These are phyloP conservation scores for Tubosaeta brunneosetosa DNA, from an alignment of 768 basidiomycete genomes.

Conservation along the genomic window DNA sequence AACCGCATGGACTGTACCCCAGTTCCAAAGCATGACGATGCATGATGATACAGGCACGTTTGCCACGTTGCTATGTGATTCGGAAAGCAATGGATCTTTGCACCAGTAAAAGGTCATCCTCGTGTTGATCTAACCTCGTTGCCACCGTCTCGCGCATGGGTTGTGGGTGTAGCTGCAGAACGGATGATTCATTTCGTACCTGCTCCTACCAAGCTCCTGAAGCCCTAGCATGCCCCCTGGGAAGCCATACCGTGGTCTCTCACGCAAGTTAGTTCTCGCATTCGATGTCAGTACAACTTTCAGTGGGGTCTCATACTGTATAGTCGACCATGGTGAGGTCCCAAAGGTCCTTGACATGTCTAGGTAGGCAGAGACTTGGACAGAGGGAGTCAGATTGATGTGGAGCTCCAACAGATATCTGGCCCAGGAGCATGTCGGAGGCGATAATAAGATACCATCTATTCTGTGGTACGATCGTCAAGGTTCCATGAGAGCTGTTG, in stretches of 20 bases:
- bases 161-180: no score
- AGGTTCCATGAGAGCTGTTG: constrained; percentile 37
- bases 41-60: no score
- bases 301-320: background rate
- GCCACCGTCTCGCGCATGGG: no score
- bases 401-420: constrained; percentile 34
- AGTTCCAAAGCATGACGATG: no score
- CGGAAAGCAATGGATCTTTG: no score
- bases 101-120: no score
- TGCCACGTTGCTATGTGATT: no score
- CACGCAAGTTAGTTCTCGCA: background rate
- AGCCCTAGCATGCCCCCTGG: background rate
- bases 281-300: background rate
- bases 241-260: background rate
- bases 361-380: background rate
- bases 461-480: constrained; percentile 39
- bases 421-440: constrained; percentile 39
- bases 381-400: background rate
- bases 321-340: constrained; percentile 16
- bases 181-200: no score
- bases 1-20: no score
- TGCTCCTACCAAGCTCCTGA: no score
- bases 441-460: constrained; percentile 27
- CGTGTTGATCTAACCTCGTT: no score
- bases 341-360: constrained; percentile 19